Evolutionary conservation across 1,284 basidiomycete species (phyloP).

Genomic region (Tremellales sp.): DNA sequence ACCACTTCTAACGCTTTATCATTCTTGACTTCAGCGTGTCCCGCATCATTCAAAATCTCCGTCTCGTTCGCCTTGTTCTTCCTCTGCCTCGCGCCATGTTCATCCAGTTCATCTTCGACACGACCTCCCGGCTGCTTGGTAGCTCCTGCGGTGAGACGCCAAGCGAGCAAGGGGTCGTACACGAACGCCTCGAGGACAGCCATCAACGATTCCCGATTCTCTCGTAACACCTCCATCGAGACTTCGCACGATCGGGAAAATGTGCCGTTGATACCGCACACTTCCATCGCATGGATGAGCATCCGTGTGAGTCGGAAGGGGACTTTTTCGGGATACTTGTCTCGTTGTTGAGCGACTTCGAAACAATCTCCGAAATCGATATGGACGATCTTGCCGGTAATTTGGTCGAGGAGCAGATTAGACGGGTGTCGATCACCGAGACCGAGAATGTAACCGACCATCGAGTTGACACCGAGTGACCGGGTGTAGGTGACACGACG

Average conservation of each 20-base stretch:
- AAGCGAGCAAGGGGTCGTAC: constrained; percentile 58
- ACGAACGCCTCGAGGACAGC: constrained; percentile 86
- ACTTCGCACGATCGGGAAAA: constrained; percentile 96
- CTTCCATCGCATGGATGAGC: constrained; percentile 99
- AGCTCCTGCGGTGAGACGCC: constrained; percentile 51
- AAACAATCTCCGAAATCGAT: constrained; percentile 97
- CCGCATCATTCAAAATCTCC: constrained; percentile 48
- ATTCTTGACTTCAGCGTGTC: constrained; percentile 75
- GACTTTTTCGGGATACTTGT: constrained; percentile 99
- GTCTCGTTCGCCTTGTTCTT: constrained; percentile 48
- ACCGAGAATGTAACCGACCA: constrained; percentile 96
- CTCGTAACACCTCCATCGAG: constrained; percentile 92
- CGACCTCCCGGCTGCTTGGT: constrained; percentile 44
- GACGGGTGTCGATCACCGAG: constrained; percentile 98
- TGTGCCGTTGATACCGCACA: constrained; percentile 95
- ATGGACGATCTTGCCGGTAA: constrained; percentile 91
- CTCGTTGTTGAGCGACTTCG: constrained; percentile 89
- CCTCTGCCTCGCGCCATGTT: constrained; percentile 29
- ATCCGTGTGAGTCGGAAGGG: constrained; percentile 97
- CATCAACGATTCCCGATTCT: constrained; percentile 97
- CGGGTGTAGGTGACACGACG: constrained; percentile 94
- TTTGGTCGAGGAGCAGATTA: constrained; percentile 87
- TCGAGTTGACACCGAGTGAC: constrained; percentile 90
- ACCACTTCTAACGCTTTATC: constrained; percentile 84
- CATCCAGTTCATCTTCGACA: constrained; percentile 26